phyloP scores from a whole-genome alignment of 2,329 filamentous ascomycete genomes.

The Metarhizium rileyi region DNA sequence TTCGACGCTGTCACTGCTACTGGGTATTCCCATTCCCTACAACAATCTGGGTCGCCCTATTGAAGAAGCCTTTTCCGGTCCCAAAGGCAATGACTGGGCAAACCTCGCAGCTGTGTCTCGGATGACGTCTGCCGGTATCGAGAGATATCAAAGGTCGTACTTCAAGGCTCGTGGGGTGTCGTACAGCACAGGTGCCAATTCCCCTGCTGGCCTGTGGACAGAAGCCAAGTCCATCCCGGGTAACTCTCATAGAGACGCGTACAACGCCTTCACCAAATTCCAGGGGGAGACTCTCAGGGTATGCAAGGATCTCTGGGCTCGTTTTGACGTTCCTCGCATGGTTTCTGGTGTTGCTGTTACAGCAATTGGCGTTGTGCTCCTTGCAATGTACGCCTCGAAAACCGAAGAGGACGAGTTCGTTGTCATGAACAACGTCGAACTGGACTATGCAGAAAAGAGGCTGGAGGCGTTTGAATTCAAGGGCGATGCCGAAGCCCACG shows the following conservation, averaged over 20 bases:
- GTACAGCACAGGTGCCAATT: conserved; percentile 38
- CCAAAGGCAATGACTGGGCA: conserved; percentile 58
- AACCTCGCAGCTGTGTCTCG: conserved; percentile 71
- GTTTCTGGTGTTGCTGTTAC: conserved; percentile 65
- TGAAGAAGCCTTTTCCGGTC: conserved; percentile 79
- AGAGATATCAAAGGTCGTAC: conserved; percentile 82
- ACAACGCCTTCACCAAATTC: conserved; percentile 58
- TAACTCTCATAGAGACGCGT: conserved; percentile 29
- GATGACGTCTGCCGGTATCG: conserved; percentile 73
- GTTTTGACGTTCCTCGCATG: conserved; percentile 86
- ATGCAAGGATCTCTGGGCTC: conserved; percentile 81
- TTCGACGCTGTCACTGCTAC: conserved; percentile 75
- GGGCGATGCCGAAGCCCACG: conserved; percentile 30
- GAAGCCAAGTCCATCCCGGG: conserved; percentile 29
- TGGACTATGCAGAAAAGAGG: conserved; percentile 50
- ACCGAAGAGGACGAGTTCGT: conserved; percentile 45
- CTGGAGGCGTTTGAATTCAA: conserved; percentile 37
- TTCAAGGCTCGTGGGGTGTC: conserved; percentile 60
- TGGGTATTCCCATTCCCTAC: conserved; percentile 89
- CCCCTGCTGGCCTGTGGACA: conserved; percentile 32
- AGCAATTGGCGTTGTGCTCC: conserved; percentile 52
- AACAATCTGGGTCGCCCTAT: conserved; percentile 93
- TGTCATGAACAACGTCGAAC: conserved; percentile 44
- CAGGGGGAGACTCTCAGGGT: conserved; percentile 68
- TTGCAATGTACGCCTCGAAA: conserved; percentile 63